Evolutionary conservation across 2,329 filamentous ascomycete genomes (phyloP).

Genomic region (Myotisia sp.): DNA sequence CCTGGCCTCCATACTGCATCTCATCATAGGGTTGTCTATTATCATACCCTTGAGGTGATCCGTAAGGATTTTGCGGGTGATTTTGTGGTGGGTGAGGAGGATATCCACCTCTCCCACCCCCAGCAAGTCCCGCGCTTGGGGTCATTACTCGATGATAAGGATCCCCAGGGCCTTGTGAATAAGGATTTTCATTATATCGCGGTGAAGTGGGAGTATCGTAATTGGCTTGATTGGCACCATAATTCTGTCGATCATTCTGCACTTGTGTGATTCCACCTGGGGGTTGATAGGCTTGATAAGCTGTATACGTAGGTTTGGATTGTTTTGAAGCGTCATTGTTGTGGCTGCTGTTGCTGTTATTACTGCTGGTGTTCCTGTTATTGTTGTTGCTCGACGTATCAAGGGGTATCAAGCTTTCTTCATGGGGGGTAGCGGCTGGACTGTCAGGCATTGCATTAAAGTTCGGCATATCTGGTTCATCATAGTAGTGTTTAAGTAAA

Average conservation of each 20-base stretch:
- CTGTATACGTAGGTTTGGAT: constrained; percentile 8
- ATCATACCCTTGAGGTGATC: constrained; percentile 1
- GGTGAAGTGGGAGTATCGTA: constrained; percentile 20
- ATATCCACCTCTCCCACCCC: constrained; percentile 4
- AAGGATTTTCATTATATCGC: constrained; percentile 3
- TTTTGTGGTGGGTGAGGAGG: neutral
- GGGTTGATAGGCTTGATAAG: constrained; percentile 27
- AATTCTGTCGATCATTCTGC: constrained; percentile 31
- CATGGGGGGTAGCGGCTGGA: constrained; percentile 18
- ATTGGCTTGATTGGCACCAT: constrained; percentile 23
- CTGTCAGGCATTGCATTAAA: constrained; percentile 42
- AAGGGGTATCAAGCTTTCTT: constrained; percentile 21
- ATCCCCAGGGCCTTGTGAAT: constrained; percentile 13
- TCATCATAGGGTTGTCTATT: constrained; percentile 3
- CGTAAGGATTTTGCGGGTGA: neutral
- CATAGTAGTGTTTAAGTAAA: constrained; percentile 36
- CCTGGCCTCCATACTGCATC: constrained; percentile 12
- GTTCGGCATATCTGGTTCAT: constrained; percentile 48
- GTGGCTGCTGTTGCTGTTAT: too few species aligned
- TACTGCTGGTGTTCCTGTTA: too few species aligned
- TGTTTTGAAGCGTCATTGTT: constrained; percentile 15
- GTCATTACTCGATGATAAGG: constrained; percentile 11
- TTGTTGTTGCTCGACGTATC: constrained; percentile 21
- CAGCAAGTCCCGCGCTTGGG: constrained; percentile 4
- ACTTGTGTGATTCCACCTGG: constrained; percentile 18